A percentile compares a stretch with the other conserved stretches of the same genome.
Evolutionary conservation across 805 yeast species (phyloP).

Genomic region (Schwanniomyces yamadae): DNA sequence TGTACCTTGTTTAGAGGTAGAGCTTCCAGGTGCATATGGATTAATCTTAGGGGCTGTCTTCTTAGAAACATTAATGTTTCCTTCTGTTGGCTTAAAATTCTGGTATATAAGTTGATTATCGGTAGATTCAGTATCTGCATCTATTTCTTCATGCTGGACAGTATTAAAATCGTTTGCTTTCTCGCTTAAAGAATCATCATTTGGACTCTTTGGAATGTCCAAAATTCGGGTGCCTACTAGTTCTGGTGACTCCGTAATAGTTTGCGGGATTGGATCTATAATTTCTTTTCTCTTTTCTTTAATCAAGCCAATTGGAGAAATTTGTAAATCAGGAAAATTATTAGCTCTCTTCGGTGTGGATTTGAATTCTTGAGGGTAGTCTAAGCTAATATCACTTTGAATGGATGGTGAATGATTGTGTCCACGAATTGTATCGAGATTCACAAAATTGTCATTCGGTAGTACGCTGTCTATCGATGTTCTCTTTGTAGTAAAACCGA

Average conservation of each 20-base stretch:
- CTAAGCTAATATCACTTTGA: conserved; percentile 33
- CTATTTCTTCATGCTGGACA: background rate
- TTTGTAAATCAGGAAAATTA: no score
- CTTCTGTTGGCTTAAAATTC: no score
- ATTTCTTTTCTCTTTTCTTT: background rate
- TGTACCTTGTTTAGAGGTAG: conserved; percentile 11
- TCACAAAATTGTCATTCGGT: conserved; percentile 18
- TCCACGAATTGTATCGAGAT: conserved; percentile 11
- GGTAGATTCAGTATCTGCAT: conserved; percentile 4
- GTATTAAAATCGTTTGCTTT: background rate
- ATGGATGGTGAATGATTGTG: conserved; percentile 27
- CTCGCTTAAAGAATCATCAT: no score
- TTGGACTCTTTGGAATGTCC: no score
- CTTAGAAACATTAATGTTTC: background rate
- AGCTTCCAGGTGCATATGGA: conserved; percentile 38
- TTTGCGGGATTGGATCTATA: conserved; percentile 4
- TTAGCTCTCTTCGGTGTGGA: conserved; percentile 9
- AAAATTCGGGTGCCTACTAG: no score
- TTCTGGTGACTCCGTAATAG: conserved; percentile 15
- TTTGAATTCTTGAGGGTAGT: conserved; percentile 29
- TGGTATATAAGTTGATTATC: no score
- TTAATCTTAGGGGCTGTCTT: conserved; percentile 15
- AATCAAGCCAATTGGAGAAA: no score
- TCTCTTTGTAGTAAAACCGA: conserved; percentile 13
- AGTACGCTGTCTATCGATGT: conserved; percentile 20